phyloP scores from a whole-genome alignment of 169 alveolate genomes.

The Besnoitia besnoiti region DNA sequence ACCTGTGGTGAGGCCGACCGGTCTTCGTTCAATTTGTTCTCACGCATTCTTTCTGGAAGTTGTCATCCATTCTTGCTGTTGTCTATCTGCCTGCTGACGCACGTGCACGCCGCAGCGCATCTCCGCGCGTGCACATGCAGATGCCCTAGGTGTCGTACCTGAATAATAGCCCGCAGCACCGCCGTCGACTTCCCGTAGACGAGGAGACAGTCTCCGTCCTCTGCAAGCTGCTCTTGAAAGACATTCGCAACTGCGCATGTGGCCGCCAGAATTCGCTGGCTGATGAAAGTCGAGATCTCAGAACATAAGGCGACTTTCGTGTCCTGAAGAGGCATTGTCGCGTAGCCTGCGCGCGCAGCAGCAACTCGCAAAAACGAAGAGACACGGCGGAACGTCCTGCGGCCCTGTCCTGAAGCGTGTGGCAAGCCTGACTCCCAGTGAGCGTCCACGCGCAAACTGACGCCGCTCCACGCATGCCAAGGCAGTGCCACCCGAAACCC shows the following conservation, averaged over 20 bases:
- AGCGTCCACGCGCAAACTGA: too few species aligned
- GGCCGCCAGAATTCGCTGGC: constrained; percentile 17
- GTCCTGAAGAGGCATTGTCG: constrained; percentile 41
- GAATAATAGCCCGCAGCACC: not conserved
- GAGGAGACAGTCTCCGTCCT: constrained; percentile 37
- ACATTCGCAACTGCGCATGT: constrained; percentile 27
- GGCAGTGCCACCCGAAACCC: too few species aligned
- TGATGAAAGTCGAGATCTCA: constrained; percentile 29
- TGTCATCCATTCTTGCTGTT: too few species aligned
- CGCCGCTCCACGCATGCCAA: too few species aligned
- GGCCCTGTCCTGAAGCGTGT: too few species aligned
- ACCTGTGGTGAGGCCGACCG: too few species aligned
- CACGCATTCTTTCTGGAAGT: too few species aligned
- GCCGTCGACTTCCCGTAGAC: constrained; percentile 51
- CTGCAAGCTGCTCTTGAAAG: not conserved
- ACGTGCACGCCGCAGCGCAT: too few species aligned
- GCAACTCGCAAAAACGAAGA: not conserved
- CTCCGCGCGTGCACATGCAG: not conserved
- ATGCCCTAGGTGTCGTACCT: not conserved
- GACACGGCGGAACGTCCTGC: too few species aligned
- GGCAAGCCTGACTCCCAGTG: too few species aligned
- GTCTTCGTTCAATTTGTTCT: too few species aligned
- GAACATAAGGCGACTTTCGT: constrained; percentile 9
- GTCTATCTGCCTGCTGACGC: too few species aligned
- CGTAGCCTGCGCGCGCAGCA: constrained; percentile 32